Evolutionary conservation across 495 filamentous ascomycete species (phyloP), one percentile per base, ranked within the genome.

Genomic region (Trichoderma orchidacearum): DNA sequence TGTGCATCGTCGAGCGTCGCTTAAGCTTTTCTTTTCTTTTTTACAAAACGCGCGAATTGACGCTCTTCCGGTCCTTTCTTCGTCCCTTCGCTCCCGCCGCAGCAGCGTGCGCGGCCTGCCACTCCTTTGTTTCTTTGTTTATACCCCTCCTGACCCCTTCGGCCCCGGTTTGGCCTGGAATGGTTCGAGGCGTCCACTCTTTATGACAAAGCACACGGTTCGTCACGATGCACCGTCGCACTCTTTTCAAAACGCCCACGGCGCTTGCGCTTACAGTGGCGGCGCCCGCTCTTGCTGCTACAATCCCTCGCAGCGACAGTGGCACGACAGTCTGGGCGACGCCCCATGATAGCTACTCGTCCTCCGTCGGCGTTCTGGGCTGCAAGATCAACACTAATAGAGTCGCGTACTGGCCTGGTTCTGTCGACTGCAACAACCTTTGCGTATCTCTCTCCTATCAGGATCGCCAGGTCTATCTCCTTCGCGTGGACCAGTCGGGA

Each of bases 301-400:
- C 28, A 32, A 53, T 30, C 28, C 28, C 28, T 30, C 28, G 30
- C 51, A 31, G 18, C n/a, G 25, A 18, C 50, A 31, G 29, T 28
- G 13, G 28, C 28, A 68, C 66, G 30, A 70, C 72, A 23, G 69
- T 74, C 13, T 76, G 68, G 69, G 73, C 60, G 12, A 77, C 74
- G n/a, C 74, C 74, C 23, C 74, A 77, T 60, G 74, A 76, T 57
- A 71, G 68, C 54, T 77, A 73, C 57, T 76, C 73, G 0, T 75
- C 72, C 3, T 76, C 73, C 3, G 62, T 76, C 48, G 74, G 74
- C 54, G 74, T 77, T 1, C 69, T 76, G 35, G 74, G 74, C 29
- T 77, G 74, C 67, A 74, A 77, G 50, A 62, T 77, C 38, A 60
- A 77, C 63, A 74, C 73, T 8, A 66, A 77, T 54, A 70, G 72